Percentiles rank a stretch among this genome's conserved stretches.
These are phyloP conservation scores for Pseudocercospora macadamiae DNA, from an alignment of 2,329 filamentous ascomycete species.

Conservation along the genomic window DNA sequence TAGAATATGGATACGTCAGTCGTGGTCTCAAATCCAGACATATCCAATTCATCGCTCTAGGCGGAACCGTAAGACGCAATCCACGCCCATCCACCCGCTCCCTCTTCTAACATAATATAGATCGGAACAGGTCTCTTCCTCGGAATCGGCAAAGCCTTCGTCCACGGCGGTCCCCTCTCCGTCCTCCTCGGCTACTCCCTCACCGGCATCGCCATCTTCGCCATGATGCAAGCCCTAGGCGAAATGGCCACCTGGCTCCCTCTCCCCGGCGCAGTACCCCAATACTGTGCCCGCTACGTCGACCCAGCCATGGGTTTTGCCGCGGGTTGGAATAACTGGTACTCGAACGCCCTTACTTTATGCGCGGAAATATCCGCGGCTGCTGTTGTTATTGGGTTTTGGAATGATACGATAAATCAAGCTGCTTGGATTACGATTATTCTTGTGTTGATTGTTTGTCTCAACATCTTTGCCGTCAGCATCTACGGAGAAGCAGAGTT, in stretches of 20 bases:
- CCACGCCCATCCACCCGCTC: too few relatives aligned
- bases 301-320: slow-evolving; percentile 32
- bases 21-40: slow-evolving; percentile 58
- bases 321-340: slow-evolving; percentile 47
- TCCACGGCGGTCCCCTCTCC: slow-evolving; percentile 21
- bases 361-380: slow-evolving; percentile 67
- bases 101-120: too few relatives aligned
- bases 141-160: slow-evolving; percentile 23
- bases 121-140: slow-evolving; percentile 43
- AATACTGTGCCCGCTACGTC: slow-evolving; percentile 40
- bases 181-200: slow-evolving; percentile 40
- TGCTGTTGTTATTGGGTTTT: slow-evolving; percentile 66
- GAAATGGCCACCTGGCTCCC: slow-evolving; percentile 48
- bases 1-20: slow-evolving; percentile 54
- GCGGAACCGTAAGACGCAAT: slow-evolving; percentile 32
- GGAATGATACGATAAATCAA: slow-evolving; percentile 43
- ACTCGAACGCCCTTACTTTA: slow-evolving; percentile 46
- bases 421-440: slow-evolving; percentile 57
- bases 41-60: slow-evolving; percentile 63
- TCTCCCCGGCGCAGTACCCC: slow-evolving; percentile 38
- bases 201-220: slow-evolving; percentile 39
- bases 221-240: slow-evolving; percentile 48
- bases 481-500: slow-evolving; percentile 57
- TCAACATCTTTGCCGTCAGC: slow-evolving; percentile 61
- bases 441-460: slow-evolving; percentile 63